Evolutionary conservation across 768 basidiomycete species (phyloP).

Genomic region (Sarcodon aspratus): DNA sequence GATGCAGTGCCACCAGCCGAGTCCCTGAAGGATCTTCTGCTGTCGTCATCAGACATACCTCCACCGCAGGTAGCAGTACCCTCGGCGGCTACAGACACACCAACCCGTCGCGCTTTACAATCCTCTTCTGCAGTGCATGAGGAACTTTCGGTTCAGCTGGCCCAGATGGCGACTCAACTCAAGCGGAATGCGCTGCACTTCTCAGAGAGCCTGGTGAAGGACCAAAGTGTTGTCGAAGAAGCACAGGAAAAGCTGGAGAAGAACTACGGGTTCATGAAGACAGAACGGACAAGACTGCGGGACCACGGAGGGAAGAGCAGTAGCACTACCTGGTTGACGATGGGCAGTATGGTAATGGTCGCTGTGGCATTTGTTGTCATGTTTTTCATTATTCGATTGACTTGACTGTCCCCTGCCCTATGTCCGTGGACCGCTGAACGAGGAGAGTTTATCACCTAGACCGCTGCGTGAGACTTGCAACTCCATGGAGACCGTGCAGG

Average conservation of each 20-base stretch:
- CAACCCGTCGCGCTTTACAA: constrained; percentile 17
- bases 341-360: constrained; percentile 49
- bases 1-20: constrained; percentile 11
- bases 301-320: constrained; percentile 33
- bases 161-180: constrained; percentile 80
- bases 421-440: too few relatives aligned
- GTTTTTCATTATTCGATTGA: constrained; percentile 63
- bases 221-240: constrained; percentile 57
- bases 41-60: constrained; percentile 5
- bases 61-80: constrained; percentile 13
- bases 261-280: constrained; percentile 59
- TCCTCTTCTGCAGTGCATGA: constrained; percentile 57
- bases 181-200: constrained; percentile 79
- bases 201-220: constrained; percentile 57
- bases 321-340: constrained; percentile 42
- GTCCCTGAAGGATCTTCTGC: constrained; percentile 7
- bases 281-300: constrained; percentile 40
- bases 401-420: too few relatives aligned
- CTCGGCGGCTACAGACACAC: constrained; percentile 4
- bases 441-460: too few relatives aligned
- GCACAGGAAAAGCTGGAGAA: constrained; percentile 65
- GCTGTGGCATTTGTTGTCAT: constrained; percentile 57
- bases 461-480: too few relatives aligned
- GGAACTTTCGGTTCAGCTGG: constrained; percentile 63
- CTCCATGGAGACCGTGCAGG: too few relatives aligned